These are phyloP conservation scores for Fusarium brachygibbosum DNA, from an alignment of 2,329 filamentous ascomycete species.

Conservation along the genomic window DNA sequence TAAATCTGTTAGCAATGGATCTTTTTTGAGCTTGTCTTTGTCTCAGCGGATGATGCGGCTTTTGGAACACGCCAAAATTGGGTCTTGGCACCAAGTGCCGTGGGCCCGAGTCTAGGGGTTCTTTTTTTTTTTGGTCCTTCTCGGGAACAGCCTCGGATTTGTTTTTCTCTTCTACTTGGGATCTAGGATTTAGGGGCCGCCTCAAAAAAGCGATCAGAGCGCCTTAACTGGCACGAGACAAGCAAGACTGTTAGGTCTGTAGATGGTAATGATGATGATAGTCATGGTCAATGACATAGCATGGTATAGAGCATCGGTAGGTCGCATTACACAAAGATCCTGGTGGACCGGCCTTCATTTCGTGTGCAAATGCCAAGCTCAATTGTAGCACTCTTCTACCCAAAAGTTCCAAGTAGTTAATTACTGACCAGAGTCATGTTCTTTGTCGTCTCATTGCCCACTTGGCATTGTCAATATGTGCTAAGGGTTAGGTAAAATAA, in stretches of 20 bases:
- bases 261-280: background rate
- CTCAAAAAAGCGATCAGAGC: background rate
- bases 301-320: background rate
- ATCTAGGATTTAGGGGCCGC: conserved; percentile 21
- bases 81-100: conserved; percentile 51
- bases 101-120: conserved; percentile 46
- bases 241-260: too few relatives aligned
- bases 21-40: conserved; percentile 14
- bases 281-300: background rate
- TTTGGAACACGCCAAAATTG: conserved; percentile 37
- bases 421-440: conserved; percentile 14
- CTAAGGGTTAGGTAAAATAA: too few relatives aligned
- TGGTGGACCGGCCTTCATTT: conserved; percentile 22
- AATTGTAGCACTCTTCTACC: background rate
- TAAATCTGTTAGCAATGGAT: background rate
- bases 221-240: too few relatives aligned
- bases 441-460: conserved; percentile 24
- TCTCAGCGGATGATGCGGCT: conserved; percentile 50
- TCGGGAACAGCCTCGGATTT: conserved; percentile 38
- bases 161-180: conserved; percentile 5
- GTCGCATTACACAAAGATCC: conserved; percentile 12
- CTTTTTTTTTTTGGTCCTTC: background rate
- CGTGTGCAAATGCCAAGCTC: conserved; percentile 23
- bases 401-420: conserved; percentile 20
- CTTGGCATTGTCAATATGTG: conserved; percentile 7